phyloP scores from a whole-genome alignment of 2,329 filamentous ascomycete genomes.

The Trichophyton benhamiae region DNA sequence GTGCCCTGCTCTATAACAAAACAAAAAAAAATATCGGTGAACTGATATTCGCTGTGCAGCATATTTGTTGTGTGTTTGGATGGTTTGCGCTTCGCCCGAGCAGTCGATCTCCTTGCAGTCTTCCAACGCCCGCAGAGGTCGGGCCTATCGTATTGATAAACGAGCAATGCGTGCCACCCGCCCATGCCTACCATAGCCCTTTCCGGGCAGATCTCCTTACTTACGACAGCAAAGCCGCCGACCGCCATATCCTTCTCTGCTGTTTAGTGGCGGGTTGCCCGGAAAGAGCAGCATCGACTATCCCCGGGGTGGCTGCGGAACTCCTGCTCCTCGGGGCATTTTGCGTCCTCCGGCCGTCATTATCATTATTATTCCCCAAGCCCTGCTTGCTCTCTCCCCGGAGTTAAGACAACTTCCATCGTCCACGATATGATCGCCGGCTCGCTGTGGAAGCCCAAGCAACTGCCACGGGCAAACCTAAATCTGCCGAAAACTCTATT shows the following conservation, averaged over 20 bases:
- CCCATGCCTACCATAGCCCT: background rate
- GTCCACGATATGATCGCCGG: constrained; percentile 1
- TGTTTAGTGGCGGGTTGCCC: background rate
- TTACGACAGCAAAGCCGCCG: background rate
- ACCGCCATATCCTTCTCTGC: background rate
- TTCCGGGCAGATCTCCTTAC: background rate
- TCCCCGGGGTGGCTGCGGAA: background rate
- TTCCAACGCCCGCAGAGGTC: background rate
- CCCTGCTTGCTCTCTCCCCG: background rate
- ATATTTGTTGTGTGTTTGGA: background rate
- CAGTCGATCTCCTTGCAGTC: background rate
- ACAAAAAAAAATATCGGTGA: background rate
- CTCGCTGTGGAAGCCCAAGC: background rate
- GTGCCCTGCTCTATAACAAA: background rate
- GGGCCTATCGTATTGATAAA: background rate
- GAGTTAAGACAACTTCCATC: background rate
- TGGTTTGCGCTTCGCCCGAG: background rate
- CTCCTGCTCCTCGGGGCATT: background rate
- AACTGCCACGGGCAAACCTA: constrained; percentile 4
- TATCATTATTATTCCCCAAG: background rate
- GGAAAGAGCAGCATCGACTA: background rate
- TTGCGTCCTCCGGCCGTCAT: background rate
- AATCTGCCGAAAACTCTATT: constrained; percentile 5
- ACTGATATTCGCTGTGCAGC: background rate
- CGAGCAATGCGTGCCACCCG: background rate